Base-by-base conservation (phyloP, 106 monocot genomes). In the Alisma plantagoaquatica region DNA sequence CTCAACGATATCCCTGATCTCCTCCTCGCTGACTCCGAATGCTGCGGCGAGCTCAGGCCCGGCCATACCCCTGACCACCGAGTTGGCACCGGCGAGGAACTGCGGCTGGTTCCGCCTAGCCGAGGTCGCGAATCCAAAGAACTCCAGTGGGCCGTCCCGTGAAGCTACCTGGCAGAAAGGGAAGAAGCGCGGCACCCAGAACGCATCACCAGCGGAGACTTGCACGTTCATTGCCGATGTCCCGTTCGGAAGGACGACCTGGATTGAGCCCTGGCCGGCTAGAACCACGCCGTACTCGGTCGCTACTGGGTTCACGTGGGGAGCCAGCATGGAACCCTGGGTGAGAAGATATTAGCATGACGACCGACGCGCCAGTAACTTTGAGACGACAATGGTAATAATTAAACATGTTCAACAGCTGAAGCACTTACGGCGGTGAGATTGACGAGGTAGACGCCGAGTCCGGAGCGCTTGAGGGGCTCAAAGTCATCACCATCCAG, bases 241-340 rank as follows among this genome's bases (percentile, higher is more conserved):
- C 12, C 94, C 94, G 57, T 88, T 94, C 5, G 94, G 94, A 41
- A 59, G 78, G 17, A 88, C 84, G 9, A 94, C 77, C 58, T 84
- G 70, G 23, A 94, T 53, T 23, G 33, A 61, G 22, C 87, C 93
- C 1, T 56, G 29, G 2, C 94, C 94, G 11, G 49, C 29, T 0
- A 94, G 51, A 43, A 94, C 78, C 18, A 84, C 45, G 4, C 84
- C 83, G 45, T 80, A 88, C 75, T 94, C 94, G 5, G 87, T 75
- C 30, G 88, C 94, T 33, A 16, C 56, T 0, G 88, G 83, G 51
- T 88, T 94, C 46, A 94, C 61, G 41, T 88, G 94, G 27, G 94
- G 94, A 18, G 88, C 75, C 53, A 94, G 30, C 94, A 94, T 94
- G 20, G 94, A 75, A 15, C 88, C 94, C 80, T 84, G 67, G n/a